Evolutionary conservation across 768 basidiomycete genomes (phyloP).

Genomic region (Mycena floridula): DNA sequence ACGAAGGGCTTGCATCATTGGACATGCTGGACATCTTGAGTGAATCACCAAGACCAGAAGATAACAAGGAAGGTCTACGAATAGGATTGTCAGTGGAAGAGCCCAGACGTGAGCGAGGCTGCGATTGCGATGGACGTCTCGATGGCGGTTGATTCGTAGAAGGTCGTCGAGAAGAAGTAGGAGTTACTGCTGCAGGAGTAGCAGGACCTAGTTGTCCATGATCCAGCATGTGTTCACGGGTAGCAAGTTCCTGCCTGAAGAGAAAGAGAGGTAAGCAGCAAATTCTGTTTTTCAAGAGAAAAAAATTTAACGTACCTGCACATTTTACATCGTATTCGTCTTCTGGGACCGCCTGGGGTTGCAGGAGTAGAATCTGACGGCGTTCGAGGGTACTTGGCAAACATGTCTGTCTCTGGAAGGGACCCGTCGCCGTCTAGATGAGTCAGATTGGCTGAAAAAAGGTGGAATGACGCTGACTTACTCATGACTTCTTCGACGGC

Average conservation of each 20-base stretch:
- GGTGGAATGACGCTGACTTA: slow-evolving; percentile 29
- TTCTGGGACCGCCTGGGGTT: slow-evolving; percentile 46
- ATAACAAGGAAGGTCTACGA: slow-evolving; percentile 26
- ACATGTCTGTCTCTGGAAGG: slow-evolving; percentile 60
- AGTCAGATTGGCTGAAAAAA: neutral
- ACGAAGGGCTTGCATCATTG: slow-evolving; percentile 6
- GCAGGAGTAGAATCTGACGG: slow-evolving; percentile 55
- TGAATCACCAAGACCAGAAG: slow-evolving; percentile 7
- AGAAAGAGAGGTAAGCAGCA: slow-evolving; percentile 1
- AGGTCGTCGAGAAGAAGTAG: slow-evolving; percentile 39
- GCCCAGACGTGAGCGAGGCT: slow-evolving; percentile 16
- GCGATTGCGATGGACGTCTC: slow-evolving; percentile 18
- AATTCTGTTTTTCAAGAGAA: neutral
- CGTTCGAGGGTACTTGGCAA: slow-evolving; percentile 66
- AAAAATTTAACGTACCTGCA: slow-evolving; percentile 51
- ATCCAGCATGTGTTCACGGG: slow-evolving; percentile 91
- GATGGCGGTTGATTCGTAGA: slow-evolving; percentile 14
- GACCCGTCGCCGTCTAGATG: slow-evolving; percentile 69
- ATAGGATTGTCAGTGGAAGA: slow-evolving; percentile 12
- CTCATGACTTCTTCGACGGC: slow-evolving; percentile 74
- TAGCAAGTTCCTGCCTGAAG: slow-evolving; percentile 83
- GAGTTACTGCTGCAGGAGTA: slow-evolving; percentile 46
- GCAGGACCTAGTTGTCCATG: slow-evolving; percentile 74
- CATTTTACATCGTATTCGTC: slow-evolving; percentile 86
- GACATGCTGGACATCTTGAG: neutral